Percentiles rank a stretch among this genome's conserved stretches.
These are phyloP conservation scores for Acrocalymma vagum DNA, from an alignment of 2,329 filamentous ascomycete genomes.

Conservation along the genomic window DNA sequence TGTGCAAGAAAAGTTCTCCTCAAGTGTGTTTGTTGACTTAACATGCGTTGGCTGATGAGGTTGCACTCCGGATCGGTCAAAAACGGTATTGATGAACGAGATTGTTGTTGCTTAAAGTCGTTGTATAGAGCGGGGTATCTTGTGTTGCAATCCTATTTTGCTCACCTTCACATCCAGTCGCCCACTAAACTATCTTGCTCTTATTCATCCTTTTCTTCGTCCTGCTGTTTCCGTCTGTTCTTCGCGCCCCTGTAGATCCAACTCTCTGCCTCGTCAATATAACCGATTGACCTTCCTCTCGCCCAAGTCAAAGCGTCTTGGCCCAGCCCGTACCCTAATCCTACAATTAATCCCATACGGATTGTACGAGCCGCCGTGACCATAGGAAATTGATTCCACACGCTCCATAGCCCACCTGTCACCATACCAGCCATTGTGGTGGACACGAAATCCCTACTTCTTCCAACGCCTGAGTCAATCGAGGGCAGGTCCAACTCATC, in stretches of 20 bases:
- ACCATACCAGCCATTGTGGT: conserved; percentile 84
- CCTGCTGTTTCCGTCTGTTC: conserved; percentile 43
- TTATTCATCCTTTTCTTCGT: too few relatives aligned
- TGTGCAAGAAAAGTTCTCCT: too few relatives aligned
- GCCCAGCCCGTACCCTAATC: conserved; percentile 78
- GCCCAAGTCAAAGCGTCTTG: conserved; percentile 78
- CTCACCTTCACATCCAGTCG: too few relatives aligned
- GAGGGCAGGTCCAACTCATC: conserved; percentile 40
- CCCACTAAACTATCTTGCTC: too few relatives aligned
- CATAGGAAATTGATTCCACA: conserved; percentile 83
- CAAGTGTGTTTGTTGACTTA: too few relatives aligned
- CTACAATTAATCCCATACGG: conserved; percentile 79
- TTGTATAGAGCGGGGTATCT: too few relatives aligned
- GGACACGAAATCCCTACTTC: conserved; percentile 74
- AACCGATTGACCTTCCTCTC: conserved; percentile 73
- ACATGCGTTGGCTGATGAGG: too few relatives aligned
- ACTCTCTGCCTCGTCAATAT: conserved; percentile 46
- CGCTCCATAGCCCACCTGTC: conserved; percentile 85
- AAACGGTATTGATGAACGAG: too few relatives aligned
- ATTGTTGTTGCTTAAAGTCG: too few relatives aligned
- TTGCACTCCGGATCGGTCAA: too few relatives aligned
- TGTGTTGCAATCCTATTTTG: too few relatives aligned
- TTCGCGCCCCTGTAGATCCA: conserved; percentile 51
- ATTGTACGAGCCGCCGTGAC: conserved; percentile 70
- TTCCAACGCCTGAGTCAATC: conserved; percentile 37